A percentile compares a stretch with the other conserved stretches of the same genome.
Evolutionary conservation across 306 rosid species (phyloP).

Genomic region (Prunus davidiana): DNA sequence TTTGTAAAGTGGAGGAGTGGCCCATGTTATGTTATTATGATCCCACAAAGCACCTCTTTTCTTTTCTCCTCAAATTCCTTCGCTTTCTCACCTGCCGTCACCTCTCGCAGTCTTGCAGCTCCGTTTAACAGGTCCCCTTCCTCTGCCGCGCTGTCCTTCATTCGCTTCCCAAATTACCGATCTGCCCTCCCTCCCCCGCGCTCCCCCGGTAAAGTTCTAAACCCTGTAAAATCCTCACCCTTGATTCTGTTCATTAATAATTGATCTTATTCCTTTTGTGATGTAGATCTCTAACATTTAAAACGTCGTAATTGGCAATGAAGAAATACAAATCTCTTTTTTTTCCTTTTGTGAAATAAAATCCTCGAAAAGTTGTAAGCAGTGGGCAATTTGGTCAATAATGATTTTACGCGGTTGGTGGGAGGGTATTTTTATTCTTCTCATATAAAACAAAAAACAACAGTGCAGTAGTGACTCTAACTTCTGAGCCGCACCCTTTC

Average conservation of each 20-base stretch:
- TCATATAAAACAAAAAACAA: neutral
- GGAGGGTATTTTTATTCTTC: neutral
- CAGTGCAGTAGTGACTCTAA: neutral
- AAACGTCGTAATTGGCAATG: neutral
- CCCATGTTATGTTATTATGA: neutral
- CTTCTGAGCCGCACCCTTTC: neutral
- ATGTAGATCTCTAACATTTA: neutral
- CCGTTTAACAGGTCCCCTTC: neutral
- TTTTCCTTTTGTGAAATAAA: neutral
- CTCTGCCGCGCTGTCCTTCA: neutral
- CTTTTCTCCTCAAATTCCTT: constrained; percentile 24
- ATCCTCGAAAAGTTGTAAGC: neutral
- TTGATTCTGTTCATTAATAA: neutral
- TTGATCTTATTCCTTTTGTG: neutral
- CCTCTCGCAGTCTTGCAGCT: constrained; percentile 11
- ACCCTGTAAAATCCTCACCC: neutral
- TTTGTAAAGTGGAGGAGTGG: neutral
- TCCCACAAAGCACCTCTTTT: constrained; percentile 25
- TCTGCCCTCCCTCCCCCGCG: constrained; percentile 22
- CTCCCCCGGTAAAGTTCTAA: constrained; percentile 29
- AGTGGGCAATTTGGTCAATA: constrained; percentile 33
- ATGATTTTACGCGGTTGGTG: neutral
- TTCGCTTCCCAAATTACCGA: constrained; percentile 16
- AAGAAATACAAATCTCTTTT: neutral
- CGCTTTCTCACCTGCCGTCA: constrained; percentile 20